Evolutionary conservation across 2,329 filamentous ascomycete species (phyloP).

Genomic region (Septoria linicola): DNA sequence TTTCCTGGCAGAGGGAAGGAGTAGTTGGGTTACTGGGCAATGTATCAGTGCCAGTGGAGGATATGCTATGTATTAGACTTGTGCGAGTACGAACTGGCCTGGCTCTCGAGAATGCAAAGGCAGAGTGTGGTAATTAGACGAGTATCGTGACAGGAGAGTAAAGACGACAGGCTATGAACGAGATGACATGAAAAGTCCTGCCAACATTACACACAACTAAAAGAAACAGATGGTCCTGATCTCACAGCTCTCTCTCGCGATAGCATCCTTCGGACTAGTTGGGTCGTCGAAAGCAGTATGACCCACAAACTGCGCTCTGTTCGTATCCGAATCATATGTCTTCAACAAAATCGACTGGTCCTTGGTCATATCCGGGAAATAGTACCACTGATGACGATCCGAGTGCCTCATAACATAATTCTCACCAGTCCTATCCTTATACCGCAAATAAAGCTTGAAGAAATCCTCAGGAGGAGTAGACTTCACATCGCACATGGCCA

Average conservation of each 20-base stretch:
- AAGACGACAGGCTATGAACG: background rate
- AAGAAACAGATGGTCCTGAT: constrained; percentile 46
- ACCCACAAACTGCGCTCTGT: constrained; percentile 40
- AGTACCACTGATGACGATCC: constrained; percentile 41
- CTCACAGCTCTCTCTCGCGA: constrained; percentile 42
- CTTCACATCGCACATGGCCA: constrained; percentile 44
- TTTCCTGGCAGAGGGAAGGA: constrained; percentile 49
- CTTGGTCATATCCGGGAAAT: constrained; percentile 42
- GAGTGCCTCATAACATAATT: constrained; percentile 44
- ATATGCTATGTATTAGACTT: constrained; percentile 25
- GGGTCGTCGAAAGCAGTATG: constrained; percentile 45
- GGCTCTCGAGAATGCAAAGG: no score
- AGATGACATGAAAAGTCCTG: background rate
- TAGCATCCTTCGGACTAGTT: constrained; percentile 34
- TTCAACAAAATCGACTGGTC: constrained; percentile 43
- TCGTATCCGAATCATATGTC: constrained; percentile 41
- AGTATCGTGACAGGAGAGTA: no score
- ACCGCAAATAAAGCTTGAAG: constrained; percentile 44
- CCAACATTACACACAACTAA: constrained; percentile 15
- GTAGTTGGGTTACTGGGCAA: constrained; percentile 49
- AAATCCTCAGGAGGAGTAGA: constrained; percentile 41
- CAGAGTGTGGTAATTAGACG: no score
- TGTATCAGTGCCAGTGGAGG: constrained; percentile 57
- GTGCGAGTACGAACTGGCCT: no score
- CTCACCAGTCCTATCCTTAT: constrained; percentile 43